Evolutionary conservation across 805 yeast species (phyloP), one percentile per base, ranked within the genome.

Genomic region (Allodekkera sacchari): DNA sequence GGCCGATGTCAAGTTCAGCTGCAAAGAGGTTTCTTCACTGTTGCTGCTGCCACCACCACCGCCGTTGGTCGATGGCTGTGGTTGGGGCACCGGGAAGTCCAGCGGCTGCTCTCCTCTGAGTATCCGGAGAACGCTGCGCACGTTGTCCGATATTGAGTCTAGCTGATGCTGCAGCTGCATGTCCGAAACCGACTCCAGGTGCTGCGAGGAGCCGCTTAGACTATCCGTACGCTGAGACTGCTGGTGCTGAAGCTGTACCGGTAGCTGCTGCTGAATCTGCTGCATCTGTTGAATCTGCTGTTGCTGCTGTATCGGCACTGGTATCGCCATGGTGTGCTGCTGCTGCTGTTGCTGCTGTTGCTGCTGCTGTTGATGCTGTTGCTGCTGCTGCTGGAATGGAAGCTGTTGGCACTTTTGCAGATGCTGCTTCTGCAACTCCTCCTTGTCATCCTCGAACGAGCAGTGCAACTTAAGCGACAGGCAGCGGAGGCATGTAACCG

Each of bases 401-500:
- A 13, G 30, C 16, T 12, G 24, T 12, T 8, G 21, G 15, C 18
- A 5, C 25, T 4, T 3, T 18, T 10, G 16, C 23, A 16, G 28
- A n/a, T 11, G n/a, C 8, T 22, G n/a, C 22, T 17, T 31, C 16
- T 27, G 22, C 13, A 27, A 21, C 17, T 22, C 25, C 4, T 15
- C 12, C 9, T n/a, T 10, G n/a, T 31, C 35, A 7, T 18, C 15
- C 13, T 18, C 9, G 6, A 38, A 15, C 4, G 43, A 39, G 24
- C 43, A 39, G 3, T 17, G 10, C 14, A 37, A 13, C 13, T 37
- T 32, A 7, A 39, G 17, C 11, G 43, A 37, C 5, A 31, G 12
- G 18, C 43, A 39, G 18, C 43, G 13, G 9, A 39, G 22, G 25
- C 43, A 39, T 8, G 32, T 17, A 8, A 28, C n/a, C 7, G 38